Base-by-base conservation (phyloP, 2,329 filamentous ascomycete genomes). In the Fusarium nygamai region DNA sequence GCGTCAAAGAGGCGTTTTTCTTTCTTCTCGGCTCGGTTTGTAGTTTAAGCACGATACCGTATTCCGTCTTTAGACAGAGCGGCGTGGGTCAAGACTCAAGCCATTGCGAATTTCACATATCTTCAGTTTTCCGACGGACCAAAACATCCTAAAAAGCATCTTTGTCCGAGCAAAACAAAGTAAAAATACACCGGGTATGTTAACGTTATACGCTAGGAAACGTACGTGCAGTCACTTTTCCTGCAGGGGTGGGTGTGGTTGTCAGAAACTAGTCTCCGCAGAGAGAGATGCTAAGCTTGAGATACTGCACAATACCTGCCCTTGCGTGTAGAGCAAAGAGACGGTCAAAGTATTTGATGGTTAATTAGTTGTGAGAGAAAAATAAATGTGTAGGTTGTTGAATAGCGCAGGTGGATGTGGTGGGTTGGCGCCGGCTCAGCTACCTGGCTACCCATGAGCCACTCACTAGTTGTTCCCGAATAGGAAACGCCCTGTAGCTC, bases 391-490 rank as follows among this genome's bases (percentile, higher is more conserved):
- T 58, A 36, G 50, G 63, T 34, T n/a, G 29, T 58, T 29, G 65
- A 70, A 71, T 71, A 71, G 71, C 44, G 54, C 70, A 67, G 67
- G 72, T 70, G 74, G 61, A 66, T 61, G 53, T 64, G 57, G 66
- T 65, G 61, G 66, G 64, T 67, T 75, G 66, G 67, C 70, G 58
- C 67, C 67, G 64, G 69, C 75, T 78, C 75, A 78, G 76, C 76
- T 78, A 73, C 51, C 66, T 73, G 77, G 71, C 73, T 76, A 71
- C 46, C 66, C 67, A 67, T 64, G 64, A 76, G 71, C 75, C 76
- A 72, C 69, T 53, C 76, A 78, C 77, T 78, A 78, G 77, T 74
- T 47, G 61, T 38, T 51, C 75, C 75, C 46, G 47, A 76, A 74
- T 33, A 53, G 77, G 77, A 51, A 78, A 76, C 61, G 75, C 63